These are phyloP conservation scores for Zygoascus biomembranicola DNA, from an alignment of 805 yeast species.

Conservation along the genomic window DNA sequence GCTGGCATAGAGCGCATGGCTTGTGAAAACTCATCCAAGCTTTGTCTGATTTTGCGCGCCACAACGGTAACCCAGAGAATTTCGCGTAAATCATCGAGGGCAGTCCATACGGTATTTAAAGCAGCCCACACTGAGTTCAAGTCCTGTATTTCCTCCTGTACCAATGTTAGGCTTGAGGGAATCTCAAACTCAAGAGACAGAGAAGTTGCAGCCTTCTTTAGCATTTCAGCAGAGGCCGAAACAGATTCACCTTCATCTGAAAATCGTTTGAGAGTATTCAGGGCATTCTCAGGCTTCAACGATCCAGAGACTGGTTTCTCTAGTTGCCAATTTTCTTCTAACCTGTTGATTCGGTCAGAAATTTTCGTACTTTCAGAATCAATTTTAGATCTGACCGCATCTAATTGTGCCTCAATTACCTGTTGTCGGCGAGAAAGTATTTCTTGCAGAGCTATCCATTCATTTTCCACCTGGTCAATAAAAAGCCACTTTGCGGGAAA, in stretches of 20 bases:
- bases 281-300: constrained; percentile 21
- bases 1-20: constrained; percentile 46
- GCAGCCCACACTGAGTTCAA: constrained; percentile 57
- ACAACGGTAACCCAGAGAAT: constrained; percentile 43
- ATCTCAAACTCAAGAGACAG: constrained; percentile 29
- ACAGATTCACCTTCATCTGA: constrained; percentile 17
- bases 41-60: constrained; percentile 37
- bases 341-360: constrained; percentile 24
- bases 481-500: constrained; percentile 50
- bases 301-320: constrained; percentile 26
- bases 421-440: constrained; percentile 30
- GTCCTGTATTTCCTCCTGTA: constrained; percentile 45
- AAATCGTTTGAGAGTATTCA: constrained; percentile 20
- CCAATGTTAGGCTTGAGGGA: constrained; percentile 24
- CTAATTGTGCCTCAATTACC: constrained; percentile 36
- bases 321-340: constrained; percentile 40
- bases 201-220: constrained; percentile 30
- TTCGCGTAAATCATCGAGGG: constrained; percentile 36
- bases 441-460: constrained; percentile 35
- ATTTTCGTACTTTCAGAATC: constrained; percentile 34
- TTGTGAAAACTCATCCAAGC: constrained; percentile 43
- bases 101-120: constrained; percentile 42
- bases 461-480: constrained; percentile 54
- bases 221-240: constrained; percentile 12
- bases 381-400: constrained; percentile 36